Evolutionary conservation across 2,329 filamentous ascomycete genomes (phyloP).

Genomic region (Emergomyces orientalis): DNA sequence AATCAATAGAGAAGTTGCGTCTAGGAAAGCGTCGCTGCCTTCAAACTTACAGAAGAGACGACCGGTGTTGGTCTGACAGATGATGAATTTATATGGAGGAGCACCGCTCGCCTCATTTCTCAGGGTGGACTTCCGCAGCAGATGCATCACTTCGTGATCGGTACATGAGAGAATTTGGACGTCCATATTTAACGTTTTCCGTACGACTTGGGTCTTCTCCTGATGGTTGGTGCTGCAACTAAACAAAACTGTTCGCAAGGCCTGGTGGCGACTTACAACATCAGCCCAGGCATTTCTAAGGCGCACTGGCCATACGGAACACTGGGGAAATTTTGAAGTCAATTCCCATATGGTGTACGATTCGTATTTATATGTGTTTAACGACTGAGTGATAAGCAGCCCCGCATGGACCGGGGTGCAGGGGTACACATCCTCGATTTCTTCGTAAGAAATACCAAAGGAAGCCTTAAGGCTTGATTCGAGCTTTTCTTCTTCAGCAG

Average conservation of each 20-base stretch:
- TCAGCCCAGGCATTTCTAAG: background rate
- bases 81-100: constrained; percentile 9
- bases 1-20: constrained; percentile 12
- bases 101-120: background rate
- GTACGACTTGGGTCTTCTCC: background rate
- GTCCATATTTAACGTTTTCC: background rate
- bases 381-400: constrained; percentile 4
- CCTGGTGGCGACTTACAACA: background rate
- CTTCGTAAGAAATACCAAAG: background rate
- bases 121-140: constrained; percentile 1
- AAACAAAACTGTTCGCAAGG: constrained; percentile 4
- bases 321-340: background rate
- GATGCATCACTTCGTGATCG: background rate
- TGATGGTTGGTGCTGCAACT: background rate
- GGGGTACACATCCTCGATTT: constrained; percentile 11
- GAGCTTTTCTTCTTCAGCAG: background rate
- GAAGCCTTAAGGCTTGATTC: background rate
- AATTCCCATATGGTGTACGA: constrained; percentile 13
- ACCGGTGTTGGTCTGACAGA: constrained; percentile 11
- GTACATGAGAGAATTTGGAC: background rate
- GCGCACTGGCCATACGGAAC: background rate
- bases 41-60: constrained; percentile 12
- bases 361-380: background rate
- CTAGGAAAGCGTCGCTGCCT: constrained; percentile 12
- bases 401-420: constrained; percentile 11